Evolutionary conservation across 495 filamentous ascomycete species (phyloP), one percentile per base, ranked within the genome.

Genomic region (Penicillium tannophilum): DNA sequence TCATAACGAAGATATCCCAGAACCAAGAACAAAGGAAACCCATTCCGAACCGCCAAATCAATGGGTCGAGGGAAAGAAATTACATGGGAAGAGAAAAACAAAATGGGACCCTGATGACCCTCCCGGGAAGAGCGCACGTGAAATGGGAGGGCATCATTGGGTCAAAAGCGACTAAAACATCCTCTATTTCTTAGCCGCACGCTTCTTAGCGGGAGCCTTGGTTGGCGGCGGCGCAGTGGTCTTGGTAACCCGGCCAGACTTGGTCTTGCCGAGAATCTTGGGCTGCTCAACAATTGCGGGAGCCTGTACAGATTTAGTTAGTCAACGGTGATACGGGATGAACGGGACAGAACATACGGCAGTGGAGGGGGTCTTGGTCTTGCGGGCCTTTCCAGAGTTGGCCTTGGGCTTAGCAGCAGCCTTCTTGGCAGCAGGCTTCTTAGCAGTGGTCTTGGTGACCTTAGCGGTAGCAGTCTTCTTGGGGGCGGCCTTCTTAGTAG

Each of bases 191-290:
- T 92, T 93, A 9, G 84, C 71, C n/a, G 84, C 74, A 9, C 81
- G 83, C 78, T 85, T 84, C 50, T 84, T 79, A 46, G 79, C 66
- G 6, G 83, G 81, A 54, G 84, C 84, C 71, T 89, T 86, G 23
- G 83, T 73, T 35, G 61, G 55, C 36, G 64, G 55, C 19, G 61
- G 61, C 14, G 65, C 65, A 23, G 82, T 80, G 17, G 85, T 84
- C 87, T 96, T 96, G 46, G 90, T 87, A 60, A 96, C 88, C 56
- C 92, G 88, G 17, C 93, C 92, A 20, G 91, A 89, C 85, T 96
- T 96, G 72, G 93, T 96, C 84, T 91, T 96, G 62, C 82, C 82
- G 50, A 92, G 73, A 56, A 88, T 81, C 63, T 89, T 84, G 61
- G 88, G 82, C 78, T 91, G 87, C 54, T 92, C 87, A 48, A 86